phyloP scores from a whole-genome alignment of 73 alveolate species.

The Paramecium tetraurelia region DNA sequence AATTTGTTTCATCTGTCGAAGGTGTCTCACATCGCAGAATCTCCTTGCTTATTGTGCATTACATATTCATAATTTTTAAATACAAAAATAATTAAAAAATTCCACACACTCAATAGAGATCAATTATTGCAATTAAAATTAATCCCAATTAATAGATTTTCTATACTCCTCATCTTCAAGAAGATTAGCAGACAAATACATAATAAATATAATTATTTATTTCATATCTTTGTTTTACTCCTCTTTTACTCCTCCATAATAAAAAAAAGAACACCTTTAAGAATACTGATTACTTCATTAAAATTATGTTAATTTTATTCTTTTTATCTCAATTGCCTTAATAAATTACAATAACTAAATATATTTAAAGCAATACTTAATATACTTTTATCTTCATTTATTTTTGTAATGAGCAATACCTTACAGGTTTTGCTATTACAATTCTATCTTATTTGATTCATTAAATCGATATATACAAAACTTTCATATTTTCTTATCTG shows the following conservation, averaged over 20 bases:
- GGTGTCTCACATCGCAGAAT: slow-evolving; percentile 1
- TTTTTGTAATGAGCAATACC: too few relatives aligned
- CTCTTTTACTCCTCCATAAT: not conserved
- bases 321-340: too few relatives aligned
- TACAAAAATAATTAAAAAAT: not conserved
- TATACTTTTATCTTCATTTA: too few relatives aligned
- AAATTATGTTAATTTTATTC: too few relatives aligned
- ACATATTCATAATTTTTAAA: not conserved
- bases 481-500: too few relatives aligned
- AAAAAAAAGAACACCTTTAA: not conserved
- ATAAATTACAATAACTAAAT: too few relatives aligned
- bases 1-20: slow-evolving; percentile 21
- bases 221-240: not conserved
- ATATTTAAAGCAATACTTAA: too few relatives aligned
- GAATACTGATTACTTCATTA: not conserved
- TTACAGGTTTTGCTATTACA: too few relatives aligned
- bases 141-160: not conserved
- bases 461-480: too few relatives aligned
- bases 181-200: not conserved
- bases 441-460: too few relatives aligned
- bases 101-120: not conserved
- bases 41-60: not conserved
- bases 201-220: not conserved
- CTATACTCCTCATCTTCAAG: not conserved
- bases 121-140: not conserved